These are phyloP conservation scores for Artemisia annua DNA, from an alignment of 129 eudicot genomes.

Conservation along the genomic window DNA sequence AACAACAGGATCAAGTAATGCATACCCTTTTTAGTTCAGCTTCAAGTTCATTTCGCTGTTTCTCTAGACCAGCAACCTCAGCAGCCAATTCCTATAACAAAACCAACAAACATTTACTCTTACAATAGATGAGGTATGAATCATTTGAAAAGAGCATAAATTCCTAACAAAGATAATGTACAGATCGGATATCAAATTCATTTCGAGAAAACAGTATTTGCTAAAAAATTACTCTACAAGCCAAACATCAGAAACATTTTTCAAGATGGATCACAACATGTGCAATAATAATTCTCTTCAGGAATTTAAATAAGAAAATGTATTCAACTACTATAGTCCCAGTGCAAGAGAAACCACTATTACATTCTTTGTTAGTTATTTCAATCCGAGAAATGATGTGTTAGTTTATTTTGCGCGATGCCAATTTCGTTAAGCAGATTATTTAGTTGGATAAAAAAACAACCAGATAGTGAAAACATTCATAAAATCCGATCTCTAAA, in stretches of 20 bases:
- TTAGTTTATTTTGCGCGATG: background rate
- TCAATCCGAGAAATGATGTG: too few species aligned
- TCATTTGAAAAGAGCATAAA: too few species aligned
- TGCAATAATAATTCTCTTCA: too few species aligned
- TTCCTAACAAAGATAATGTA: background rate
- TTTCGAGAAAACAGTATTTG: background rate
- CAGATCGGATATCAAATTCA: background rate
- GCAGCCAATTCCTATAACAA: conserved; percentile 68
- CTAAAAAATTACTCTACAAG: background rate
- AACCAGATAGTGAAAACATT: background rate
- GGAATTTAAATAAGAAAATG: too few species aligned
- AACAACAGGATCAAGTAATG: background rate
- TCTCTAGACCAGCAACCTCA: conserved; percentile 86
- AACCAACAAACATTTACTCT: background rate
- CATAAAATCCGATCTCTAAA: background rate
- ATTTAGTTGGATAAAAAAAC: background rate
- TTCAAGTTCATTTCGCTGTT: conserved; percentile 90
- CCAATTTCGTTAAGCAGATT: background rate
- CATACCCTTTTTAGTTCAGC: conserved; percentile 82
- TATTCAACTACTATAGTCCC: too few species aligned
- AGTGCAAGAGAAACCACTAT: too few species aligned
- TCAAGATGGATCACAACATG: too few species aligned
- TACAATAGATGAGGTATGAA: too few species aligned
- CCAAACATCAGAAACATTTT: too few species aligned
- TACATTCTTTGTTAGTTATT: too few species aligned